A percentile compares a stretch with the other conserved stretches of the same genome.
These are phyloP conservation scores for Ambispora gerdemannii DNA, from an alignment of 192 early-diverging fungal genomes.

Conservation along the genomic window DNA sequence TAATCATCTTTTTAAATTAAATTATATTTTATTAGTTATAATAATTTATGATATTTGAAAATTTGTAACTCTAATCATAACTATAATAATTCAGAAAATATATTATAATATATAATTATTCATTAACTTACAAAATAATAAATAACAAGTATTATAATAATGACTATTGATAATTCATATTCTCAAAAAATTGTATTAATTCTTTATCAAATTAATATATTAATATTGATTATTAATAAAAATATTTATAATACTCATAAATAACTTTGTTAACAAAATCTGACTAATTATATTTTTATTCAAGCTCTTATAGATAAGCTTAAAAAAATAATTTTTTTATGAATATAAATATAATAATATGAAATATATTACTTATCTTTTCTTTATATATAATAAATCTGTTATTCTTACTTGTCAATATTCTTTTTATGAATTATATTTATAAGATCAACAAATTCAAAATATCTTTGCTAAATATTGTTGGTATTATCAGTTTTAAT, in stretches of 20 bases:
- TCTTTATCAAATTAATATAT: not conserved
- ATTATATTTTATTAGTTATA: not conserved
- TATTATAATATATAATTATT: not conserved
- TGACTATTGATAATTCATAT: not conserved
- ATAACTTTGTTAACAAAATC: not conserved
- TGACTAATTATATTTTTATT: not conserved
- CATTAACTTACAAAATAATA: not conserved
- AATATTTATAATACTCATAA: slow-evolving; percentile 8
- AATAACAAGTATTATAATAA: not conserved
- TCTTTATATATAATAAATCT: not conserved
- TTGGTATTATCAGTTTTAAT: slow-evolving; percentile 2
- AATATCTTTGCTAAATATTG: not conserved
- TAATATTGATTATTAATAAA: not conserved
- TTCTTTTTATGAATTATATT: slow-evolving; percentile 8
- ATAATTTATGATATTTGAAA: slow-evolving; percentile 2
- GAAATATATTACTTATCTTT: slow-evolving; percentile 3
- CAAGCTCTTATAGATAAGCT: slow-evolving; percentile 4
- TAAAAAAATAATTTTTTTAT: slow-evolving; percentile 1
- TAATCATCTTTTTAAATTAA: not conserved
- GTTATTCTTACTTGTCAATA: slow-evolving; percentile 2
- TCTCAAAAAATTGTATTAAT: not conserved
- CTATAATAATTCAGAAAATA: not conserved
- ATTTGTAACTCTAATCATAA: not conserved
- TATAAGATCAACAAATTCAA: slow-evolving; percentile 12
- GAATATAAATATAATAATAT: slow-evolving; percentile 4